Percentiles rank a stretch among this genome's conserved stretches.
These are phyloP conservation scores for Leishmania mexicana DNA, from an alignment of 208 protist genomes.

Conservation along the genomic window DNA sequence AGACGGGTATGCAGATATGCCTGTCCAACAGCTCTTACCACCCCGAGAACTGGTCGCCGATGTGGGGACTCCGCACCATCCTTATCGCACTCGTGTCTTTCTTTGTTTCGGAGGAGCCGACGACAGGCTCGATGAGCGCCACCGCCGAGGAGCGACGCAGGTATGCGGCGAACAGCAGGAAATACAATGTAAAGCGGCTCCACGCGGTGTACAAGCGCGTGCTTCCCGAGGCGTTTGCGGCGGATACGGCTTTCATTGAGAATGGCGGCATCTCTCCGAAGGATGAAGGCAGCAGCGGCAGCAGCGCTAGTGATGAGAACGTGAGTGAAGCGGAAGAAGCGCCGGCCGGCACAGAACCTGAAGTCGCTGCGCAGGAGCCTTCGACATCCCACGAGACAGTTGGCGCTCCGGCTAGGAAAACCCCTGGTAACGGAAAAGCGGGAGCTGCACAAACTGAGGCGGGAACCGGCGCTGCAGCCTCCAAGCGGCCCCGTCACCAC, in stretches of 20 bases:
- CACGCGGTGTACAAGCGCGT: slow-evolving; percentile 40
- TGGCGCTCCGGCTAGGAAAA: not conserved
- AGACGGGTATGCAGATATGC: slow-evolving; percentile 65
- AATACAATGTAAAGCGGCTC: slow-evolving; percentile 59
- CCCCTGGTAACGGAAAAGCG: not conserved
- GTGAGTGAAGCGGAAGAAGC: not conserved
- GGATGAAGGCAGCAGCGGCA: not conserved
- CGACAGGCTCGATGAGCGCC: slow-evolving; percentile 42
- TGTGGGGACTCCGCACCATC: slow-evolving; percentile 85
- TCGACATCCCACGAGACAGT: not conserved
- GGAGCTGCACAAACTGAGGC: not conserved
- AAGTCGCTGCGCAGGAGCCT: not conserved
- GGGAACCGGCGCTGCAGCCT: not conserved
- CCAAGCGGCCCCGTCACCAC: not conserved
- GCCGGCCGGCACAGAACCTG: not conserved
- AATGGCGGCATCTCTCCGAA: not conserved
- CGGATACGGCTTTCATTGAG: slow-evolving; percentile 35
- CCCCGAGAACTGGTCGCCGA: slow-evolving; percentile 87
- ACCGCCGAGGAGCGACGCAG: slow-evolving; percentile 36
- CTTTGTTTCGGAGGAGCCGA: slow-evolving; percentile 60
- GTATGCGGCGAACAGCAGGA: slow-evolving; percentile 44
- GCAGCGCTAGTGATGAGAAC: slow-evolving; percentile 1
- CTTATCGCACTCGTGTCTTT: slow-evolving; percentile 87
- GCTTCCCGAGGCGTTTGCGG: slow-evolving; percentile 50
- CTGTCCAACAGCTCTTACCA: slow-evolving; percentile 89